phyloP scores from a whole-genome alignment of 2,329 filamentous ascomycete genomes.

The Fusarium domesticum region DNA sequence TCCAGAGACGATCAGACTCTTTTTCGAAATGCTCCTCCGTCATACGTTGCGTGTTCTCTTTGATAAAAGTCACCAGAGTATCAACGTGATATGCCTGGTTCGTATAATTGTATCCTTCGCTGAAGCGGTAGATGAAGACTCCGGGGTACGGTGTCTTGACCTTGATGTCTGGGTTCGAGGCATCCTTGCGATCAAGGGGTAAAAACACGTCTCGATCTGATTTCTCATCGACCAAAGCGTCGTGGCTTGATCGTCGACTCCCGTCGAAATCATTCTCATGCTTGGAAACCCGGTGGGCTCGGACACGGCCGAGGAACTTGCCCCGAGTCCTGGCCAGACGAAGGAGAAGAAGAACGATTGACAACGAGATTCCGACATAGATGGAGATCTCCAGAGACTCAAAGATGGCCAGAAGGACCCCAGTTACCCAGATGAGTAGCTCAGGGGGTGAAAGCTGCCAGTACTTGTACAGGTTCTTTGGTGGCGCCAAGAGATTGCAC shows the following conservation, averaged over 20 bases:
- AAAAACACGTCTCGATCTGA: conserved; percentile 38
- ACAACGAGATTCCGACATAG: conserved; percentile 46
- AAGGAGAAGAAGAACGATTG: conserved; percentile 42
- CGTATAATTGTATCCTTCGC: conserved; percentile 51
- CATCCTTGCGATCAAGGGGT: conserved; percentile 40
- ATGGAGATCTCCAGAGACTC: conserved; percentile 50
- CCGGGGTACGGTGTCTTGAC: conserved; percentile 46
- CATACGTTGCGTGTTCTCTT: conserved; percentile 40
- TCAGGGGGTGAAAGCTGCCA: conserved; percentile 75
- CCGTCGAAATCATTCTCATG: neutral
- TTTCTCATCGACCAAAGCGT: conserved; percentile 3
- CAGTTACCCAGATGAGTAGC: conserved; percentile 70
- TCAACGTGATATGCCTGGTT: conserved; percentile 50
- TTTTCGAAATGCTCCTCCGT: conserved; percentile 37
- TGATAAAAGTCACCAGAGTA: conserved; percentile 39
- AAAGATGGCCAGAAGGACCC: conserved; percentile 59
- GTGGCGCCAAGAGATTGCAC: conserved; percentile 70
- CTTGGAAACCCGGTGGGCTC: conserved; percentile 14
- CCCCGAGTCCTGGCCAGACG: conserved; percentile 47
- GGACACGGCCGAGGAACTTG: conserved; percentile 43
- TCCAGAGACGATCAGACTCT: conserved; percentile 52
- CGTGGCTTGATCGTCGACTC: neutral
- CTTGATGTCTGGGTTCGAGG: conserved; percentile 43
- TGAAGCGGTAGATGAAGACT: conserved; percentile 51
- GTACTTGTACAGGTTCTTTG: conserved; percentile 72